Percentiles rank a stretch among this genome's conserved stretches.
Evolutionary conservation across 169 alveolate species (phyloP).

Genomic region (Plasmodium cynomolgi): DNA sequence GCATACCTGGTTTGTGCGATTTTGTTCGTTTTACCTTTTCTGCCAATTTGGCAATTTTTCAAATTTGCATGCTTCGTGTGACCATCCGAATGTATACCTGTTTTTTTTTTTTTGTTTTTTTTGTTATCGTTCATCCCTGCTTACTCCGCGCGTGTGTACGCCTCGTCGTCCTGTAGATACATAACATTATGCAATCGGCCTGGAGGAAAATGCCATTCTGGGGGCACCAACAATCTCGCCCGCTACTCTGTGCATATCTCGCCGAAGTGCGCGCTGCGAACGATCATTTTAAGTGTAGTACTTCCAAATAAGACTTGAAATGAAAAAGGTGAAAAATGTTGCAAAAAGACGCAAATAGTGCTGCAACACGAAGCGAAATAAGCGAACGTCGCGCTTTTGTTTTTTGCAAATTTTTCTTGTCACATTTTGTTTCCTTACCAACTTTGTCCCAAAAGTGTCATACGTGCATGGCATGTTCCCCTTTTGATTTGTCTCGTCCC

Average conservation of each 20-base stretch:
- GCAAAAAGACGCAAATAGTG: not conserved
- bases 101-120: not conserved
- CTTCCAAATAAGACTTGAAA: conserved; percentile 22
- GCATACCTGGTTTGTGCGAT: not conserved
- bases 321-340: conserved; percentile 4
- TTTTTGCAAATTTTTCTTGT: not conserved
- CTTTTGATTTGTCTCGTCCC: not conserved
- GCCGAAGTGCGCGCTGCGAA: not conserved
- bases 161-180: conserved; percentile 68
- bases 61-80: not conserved
- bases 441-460: not conserved
- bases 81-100: not conserved
- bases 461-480: not conserved
- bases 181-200: not conserved
- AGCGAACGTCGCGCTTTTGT: not conserved
- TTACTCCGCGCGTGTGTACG: conserved; percentile 9
- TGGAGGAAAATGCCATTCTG: not conserved
- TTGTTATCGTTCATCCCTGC: not conserved
- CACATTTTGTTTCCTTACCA: not conserved
- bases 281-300: conserved; percentile 1
- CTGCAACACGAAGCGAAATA: not conserved
- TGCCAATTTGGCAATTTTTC: not conserved
- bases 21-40: not conserved
- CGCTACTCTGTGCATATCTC: not conserved
- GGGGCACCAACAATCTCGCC: not conserved